Percentiles rank a stretch among this genome's conserved stretches.
Conservation (phyloP, 345 rosid genomes). For the Salix koriyanagi region DNA sequence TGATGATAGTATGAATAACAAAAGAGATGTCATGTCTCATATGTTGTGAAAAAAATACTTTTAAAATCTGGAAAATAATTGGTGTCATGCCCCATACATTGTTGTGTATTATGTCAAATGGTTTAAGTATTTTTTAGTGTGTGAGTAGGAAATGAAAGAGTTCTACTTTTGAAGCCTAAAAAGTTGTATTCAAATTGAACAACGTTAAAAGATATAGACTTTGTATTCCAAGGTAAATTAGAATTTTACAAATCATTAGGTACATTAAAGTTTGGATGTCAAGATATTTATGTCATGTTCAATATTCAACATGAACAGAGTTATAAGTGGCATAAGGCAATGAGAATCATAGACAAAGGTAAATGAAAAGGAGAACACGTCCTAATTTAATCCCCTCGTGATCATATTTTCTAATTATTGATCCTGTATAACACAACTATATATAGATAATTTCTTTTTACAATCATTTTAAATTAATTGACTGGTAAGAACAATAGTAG, state of each 20-base stretch:
- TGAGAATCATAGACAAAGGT: not conserved
- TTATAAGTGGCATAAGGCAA: not conserved
- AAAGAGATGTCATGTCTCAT: no score
- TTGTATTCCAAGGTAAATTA: not conserved
- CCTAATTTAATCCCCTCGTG: not conserved
- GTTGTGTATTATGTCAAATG: not conserved
- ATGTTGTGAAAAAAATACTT: not conserved
- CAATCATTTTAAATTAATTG: not conserved
- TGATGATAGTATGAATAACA: no score
- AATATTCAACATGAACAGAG: not conserved
- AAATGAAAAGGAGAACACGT: not conserved
- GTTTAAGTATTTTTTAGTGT: no score
- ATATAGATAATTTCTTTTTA: not conserved
- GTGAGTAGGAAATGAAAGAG: not conserved
- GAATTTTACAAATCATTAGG: not conserved
- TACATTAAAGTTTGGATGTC: not conserved
- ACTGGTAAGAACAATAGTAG: not conserved
- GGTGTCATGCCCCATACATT: not conserved
- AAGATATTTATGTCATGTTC: not conserved
- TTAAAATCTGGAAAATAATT: not conserved
- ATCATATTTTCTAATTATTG: not conserved
- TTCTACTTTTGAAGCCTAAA: not conserved
- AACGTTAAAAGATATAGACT: not conserved
- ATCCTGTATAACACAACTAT: constrained; percentile 4
- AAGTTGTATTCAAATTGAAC: not conserved